phyloP scores from a whole-genome alignment of 1,284 basidiomycete species.

The Ustilago bromivora region DNA sequence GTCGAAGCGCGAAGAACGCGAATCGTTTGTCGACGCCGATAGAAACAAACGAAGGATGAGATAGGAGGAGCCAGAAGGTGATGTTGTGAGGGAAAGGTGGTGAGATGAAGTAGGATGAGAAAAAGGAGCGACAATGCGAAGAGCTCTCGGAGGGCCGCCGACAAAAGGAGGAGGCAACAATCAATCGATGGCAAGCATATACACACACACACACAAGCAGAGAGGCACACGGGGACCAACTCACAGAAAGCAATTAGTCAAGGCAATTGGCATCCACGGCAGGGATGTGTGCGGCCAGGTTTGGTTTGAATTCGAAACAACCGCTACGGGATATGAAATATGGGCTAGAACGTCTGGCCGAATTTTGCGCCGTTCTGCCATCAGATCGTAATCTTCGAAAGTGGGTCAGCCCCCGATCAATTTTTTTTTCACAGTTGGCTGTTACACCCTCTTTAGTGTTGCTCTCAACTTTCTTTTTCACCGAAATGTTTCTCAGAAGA shows the following conservation, averaged over 20 bases:
- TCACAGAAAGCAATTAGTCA: background rate
- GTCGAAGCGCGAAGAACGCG: conserved; percentile 8
- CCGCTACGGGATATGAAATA: conserved; percentile 4
- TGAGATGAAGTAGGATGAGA: background rate
- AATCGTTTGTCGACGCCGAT: background rate
- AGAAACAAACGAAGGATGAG: background rate
- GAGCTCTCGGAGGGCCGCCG: conserved; percentile 8
- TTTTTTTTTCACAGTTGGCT: background rate
- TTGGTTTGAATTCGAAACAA: conserved; percentile 17
- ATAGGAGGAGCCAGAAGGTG: background rate
- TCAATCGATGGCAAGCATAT: background rate
- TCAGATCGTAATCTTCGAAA: background rate
- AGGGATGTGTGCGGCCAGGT: too few species aligned
- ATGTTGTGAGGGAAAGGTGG: background rate
- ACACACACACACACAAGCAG: background rate
- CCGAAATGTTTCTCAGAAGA: conserved; percentile 35
- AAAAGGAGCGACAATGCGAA: background rate
- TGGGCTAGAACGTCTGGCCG: conserved; percentile 23
- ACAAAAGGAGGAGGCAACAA: background rate
- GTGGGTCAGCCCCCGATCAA: conserved; percentile 1
- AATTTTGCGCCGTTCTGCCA: conserved; percentile 8
- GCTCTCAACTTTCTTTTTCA: background rate
- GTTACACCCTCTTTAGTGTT: background rate
- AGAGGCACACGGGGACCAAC: background rate
- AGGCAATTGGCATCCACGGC: too few species aligned